Conservation (phyloP, 768 basidiomycete genomes). For the Boletus reticulatus region DNA sequence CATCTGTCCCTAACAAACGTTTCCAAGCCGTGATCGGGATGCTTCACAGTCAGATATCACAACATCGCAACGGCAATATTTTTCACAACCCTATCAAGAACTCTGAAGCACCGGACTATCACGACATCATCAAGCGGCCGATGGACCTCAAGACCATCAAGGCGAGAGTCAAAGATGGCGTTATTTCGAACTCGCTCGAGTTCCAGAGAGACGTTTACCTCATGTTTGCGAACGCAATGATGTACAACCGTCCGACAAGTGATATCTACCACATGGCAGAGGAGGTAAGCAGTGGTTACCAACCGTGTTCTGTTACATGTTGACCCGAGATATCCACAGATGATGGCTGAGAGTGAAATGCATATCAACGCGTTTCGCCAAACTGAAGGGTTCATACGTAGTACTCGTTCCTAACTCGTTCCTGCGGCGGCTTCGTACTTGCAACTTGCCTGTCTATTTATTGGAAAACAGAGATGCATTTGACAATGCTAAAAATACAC, state of each 20-base stretch:
- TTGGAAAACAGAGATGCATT: constrained; percentile 1
- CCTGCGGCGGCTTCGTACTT: not conserved
- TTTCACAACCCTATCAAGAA: constrained; percentile 89
- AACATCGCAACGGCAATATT: constrained; percentile 85
- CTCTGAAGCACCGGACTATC: constrained; percentile 88
- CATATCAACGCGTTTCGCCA: constrained; percentile 70
- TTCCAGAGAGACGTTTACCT: constrained; percentile 88
- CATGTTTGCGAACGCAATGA: constrained; percentile 97
- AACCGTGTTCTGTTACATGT: not conserved
- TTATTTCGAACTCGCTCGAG: constrained; percentile 78
- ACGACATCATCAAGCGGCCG: constrained; percentile 88
- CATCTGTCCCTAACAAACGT: constrained; percentile 50
- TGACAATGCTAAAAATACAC: constrained; percentile 2
- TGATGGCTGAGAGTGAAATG: constrained; percentile 72
- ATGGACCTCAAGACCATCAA: constrained; percentile 96
- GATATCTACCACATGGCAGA: constrained; percentile 90
- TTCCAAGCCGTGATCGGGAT: constrained; percentile 82
- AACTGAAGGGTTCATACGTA: constrained; percentile 66
- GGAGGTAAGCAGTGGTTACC: constrained; percentile 57
- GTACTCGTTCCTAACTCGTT: constrained; percentile 30
- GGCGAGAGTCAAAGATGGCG: constrained; percentile 76
- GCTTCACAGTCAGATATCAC: constrained; percentile 78
- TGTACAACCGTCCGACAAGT: constrained; percentile 88
- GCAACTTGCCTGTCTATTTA: not conserved
- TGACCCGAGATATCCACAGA: constrained; percentile 38